Base-by-base conservation (phyloP, 805 yeast genomes). In the Saccharomycopsis capsularis region DNA sequence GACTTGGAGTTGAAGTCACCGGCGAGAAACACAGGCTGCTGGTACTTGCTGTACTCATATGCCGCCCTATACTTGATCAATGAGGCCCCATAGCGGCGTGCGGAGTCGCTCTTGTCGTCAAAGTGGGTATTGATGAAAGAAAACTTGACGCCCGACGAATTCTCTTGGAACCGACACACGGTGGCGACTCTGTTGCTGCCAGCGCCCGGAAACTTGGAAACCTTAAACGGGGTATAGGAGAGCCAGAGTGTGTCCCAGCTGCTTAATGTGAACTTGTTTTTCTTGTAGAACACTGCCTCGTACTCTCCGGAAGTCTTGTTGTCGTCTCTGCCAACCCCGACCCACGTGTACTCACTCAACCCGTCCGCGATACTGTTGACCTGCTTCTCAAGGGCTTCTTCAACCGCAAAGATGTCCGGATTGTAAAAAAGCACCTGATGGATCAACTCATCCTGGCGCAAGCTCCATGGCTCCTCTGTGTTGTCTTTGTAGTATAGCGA, bases 271-370 rank as follows among this genome's bases (percentile, higher is more conserved):
- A 71, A 59, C 15, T 55, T 59, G 0, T 55, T 42, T 9, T 60
- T 57, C 37, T 68, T 61, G 56, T 67, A 70, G 43, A 66, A 62
- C 21, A 73, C 63, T 1, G 77, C 74, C 40, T 71, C 65, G 46
- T 59, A 70, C 49, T 73, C 78, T 21, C 77, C 76, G 3, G 56
- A 54, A 7, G 55, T 56, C 3, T 52, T 51, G 9, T 76, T 77
- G 58, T 73, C 74, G 47, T 70, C 74, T 57, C 76, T 62, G 2
- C 76, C 76, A 29, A 71, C 68, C 21, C 78, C 77, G 24, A 63
- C 58, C 62, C 68, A 73, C 13, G 58, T 57, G 53, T 59, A 58
- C 1, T 53, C 55, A 3, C 54, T 48, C 22, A 66, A 54, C 6
- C 60, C 55, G 16, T 56, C 55, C 45, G 60, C 57, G 13, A 73